Evolutionary conservation across 306 rosid genomes (phyloP).

Genomic region (Boehmeria nivea): DNA sequence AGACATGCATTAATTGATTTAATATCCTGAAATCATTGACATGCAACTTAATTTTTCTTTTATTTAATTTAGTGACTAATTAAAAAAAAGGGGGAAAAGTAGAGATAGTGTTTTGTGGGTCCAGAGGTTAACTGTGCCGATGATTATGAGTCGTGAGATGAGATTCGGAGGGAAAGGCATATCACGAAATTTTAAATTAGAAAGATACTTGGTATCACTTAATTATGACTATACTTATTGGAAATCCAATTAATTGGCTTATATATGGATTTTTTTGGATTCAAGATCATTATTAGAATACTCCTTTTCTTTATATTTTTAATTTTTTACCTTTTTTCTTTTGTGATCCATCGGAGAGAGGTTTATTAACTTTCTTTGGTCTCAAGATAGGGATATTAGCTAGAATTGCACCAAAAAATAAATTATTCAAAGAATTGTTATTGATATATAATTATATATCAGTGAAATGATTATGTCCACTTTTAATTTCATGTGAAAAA

Average conservation of each 20-base stretch:
- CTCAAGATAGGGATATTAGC: no score
- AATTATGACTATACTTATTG: background rate
- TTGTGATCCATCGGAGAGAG: background rate
- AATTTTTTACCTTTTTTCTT: background rate
- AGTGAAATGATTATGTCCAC: no score
- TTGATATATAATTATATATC: no score
- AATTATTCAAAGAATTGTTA: no score
- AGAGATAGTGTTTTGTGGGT: slow-evolving; percentile 36
- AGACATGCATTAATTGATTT: slow-evolving; percentile 37
- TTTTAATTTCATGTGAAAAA: no score
- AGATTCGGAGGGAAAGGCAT: slow-evolving; percentile 36
- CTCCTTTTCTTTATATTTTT: background rate
- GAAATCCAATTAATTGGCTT: slow-evolving; percentile 3
- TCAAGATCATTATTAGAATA: background rate
- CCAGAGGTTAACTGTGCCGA: slow-evolving; percentile 15
- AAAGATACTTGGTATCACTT: slow-evolving; percentile 5
- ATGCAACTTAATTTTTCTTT: slow-evolving; percentile 19
- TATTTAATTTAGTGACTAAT: background rate
- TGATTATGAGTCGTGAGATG: slow-evolving; percentile 15
- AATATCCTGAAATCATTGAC: slow-evolving; percentile 39
- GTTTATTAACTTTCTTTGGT: no score
- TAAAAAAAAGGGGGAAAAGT: no score
- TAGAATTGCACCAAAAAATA: no score
- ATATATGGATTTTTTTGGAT: background rate
- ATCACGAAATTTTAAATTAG: slow-evolving; percentile 28